A percentile compares a stretch with the other conserved stretches of the same genome.
Conservation (phyloP, 73 alveolate genomes). For the Tetrahymena elliotti region DNA sequence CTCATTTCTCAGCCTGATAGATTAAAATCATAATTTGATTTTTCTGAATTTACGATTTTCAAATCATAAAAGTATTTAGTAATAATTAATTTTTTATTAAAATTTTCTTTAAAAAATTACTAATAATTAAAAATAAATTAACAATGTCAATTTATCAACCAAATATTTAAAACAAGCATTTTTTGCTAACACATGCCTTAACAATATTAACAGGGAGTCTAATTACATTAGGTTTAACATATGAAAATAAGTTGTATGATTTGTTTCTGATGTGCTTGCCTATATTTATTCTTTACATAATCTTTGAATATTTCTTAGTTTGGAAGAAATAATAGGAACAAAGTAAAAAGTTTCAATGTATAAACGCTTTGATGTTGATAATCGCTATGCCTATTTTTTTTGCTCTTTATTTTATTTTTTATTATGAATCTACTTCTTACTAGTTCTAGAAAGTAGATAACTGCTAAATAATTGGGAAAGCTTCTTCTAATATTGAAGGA, state of each 20-base stretch:
- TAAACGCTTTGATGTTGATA: not conserved
- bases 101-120: not conserved
- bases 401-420: not conserved
- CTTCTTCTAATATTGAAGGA: not conserved
- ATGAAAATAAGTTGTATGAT: not conserved
- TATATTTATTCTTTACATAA: not conserved
- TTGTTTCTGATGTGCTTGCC: not conserved
- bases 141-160: too few species aligned
- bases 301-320: not conserved
- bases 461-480: not conserved
- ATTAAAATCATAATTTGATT: too few species aligned
- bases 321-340: not conserved
- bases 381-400: not conserved
- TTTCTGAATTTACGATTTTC: too few species aligned
- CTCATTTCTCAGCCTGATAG: not conserved
- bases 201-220: not conserved
- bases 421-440: not conserved
- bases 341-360: not conserved
- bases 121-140: too few species aligned
- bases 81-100: too few species aligned
- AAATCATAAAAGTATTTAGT: not conserved
- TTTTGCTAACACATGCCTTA: not conserved
- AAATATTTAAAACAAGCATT: not conserved
- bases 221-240: not conserved
- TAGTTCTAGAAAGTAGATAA: not conserved